phyloP scores from a whole-genome alignment of 345 rosid genomes.

The Atalantia buxifolia region DNA sequence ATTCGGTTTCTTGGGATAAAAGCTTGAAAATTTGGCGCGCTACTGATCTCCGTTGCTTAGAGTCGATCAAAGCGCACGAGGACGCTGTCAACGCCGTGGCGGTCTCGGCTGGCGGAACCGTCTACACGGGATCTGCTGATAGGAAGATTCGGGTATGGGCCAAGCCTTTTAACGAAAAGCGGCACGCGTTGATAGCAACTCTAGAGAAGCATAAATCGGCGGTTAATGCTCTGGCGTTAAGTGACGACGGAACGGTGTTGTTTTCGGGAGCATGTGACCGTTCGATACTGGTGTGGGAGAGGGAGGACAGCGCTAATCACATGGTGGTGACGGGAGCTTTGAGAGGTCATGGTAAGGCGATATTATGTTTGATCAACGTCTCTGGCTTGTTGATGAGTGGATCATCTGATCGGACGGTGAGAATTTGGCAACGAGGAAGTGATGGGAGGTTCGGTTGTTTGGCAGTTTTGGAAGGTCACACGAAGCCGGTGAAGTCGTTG shows the following conservation, averaged over 20 bases:
- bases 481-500: slow-evolving; percentile 74
- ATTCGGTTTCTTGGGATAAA: slow-evolving; percentile 92
- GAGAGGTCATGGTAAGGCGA: slow-evolving; percentile 79
- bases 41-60: slow-evolving; percentile 63
- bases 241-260: slow-evolving; percentile 66
- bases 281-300: slow-evolving; percentile 91
- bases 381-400: slow-evolving; percentile 70
- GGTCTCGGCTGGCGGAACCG: slow-evolving; percentile 60
- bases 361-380: slow-evolving; percentile 57
- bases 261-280: slow-evolving; percentile 96
- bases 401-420: slow-evolving; percentile 82
- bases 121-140: slow-evolving; percentile 91
- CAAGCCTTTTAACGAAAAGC: slow-evolving; percentile 43
- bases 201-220: slow-evolving; percentile 89
- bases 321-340: slow-evolving; percentile 79
- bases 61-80: slow-evolving; percentile 72
- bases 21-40: slow-evolving; percentile 77
- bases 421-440: slow-evolving; percentile 68
- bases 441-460: slow-evolving; percentile 59
- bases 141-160: slow-evolving; percentile 77
- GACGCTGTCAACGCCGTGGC: slow-evolving; percentile 84
- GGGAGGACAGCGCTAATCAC: slow-evolving; percentile 68
- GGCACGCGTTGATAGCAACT: slow-evolving; percentile 52
- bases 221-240: slow-evolving; percentile 75
- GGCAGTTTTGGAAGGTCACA: slow-evolving; percentile 68